Base-by-base conservation (phyloP, 768 basidiomycete species). In the Mycena leptocephala region DNA sequence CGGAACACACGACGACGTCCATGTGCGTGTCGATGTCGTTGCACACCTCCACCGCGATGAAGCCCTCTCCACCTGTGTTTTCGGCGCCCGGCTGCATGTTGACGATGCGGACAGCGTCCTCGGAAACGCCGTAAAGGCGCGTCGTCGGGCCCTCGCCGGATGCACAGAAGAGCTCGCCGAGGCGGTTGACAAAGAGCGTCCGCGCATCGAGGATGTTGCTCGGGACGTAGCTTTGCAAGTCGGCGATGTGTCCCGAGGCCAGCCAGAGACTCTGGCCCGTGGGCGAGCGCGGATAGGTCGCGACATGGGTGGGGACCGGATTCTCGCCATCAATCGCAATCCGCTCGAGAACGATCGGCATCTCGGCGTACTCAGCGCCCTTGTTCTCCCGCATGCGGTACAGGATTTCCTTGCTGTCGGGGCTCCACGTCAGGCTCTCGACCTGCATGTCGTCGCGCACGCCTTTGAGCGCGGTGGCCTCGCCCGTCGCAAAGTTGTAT, bases 11-110 rank as follows among this genome's bases (percentile, higher is more conserved):
- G 10, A 85, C 80, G 20, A 83, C 80, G 35, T 83, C 84, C 24
- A 88, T 85, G 66, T 87, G 85, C 0, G 87, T 87, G 61, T 85
- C 83, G 72, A 87, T 85, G 33, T 89, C 81, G 46, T 76, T 84
- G 84, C 88, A 89, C 28, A 88, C 87, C 75, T 87, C 84, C 53
- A 86, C 80, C 1, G 81, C 79, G 35, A 86, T 78, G 56, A 79
- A 78, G 24, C 72, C 79, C 26, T 80, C 72, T 14, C 70, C 75
- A 26, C 58, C 68, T 5, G 51, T 26, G 51, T 67, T 62, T 10
- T 20, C 41, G 30, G 58, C n/a, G 9, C 79, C 76, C 8, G 76
- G 66, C 39, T 79, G 74, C 66, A 84, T 84, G 62, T 87, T 83
- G 26, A 89, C 81, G 65, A 88, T 84, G 22, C 78, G 76, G 13